Base-by-base conservation (phyloP, 441 rosid genomes). In the Flueggea neowawraea region DNA sequence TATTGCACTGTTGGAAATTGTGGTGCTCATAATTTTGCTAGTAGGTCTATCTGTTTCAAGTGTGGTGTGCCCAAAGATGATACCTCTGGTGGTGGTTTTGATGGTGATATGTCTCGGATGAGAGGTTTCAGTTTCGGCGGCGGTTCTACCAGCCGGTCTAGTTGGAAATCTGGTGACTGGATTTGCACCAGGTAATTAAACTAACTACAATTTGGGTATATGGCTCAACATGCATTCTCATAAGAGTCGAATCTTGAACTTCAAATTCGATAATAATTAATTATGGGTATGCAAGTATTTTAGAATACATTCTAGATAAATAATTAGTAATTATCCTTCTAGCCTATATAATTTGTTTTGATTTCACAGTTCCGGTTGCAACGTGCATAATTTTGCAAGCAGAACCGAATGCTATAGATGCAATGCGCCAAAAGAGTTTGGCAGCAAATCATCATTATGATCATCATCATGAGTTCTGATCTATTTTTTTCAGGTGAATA, bases 101-200 rank as follows among this genome's bases (percentile, higher is more conserved):
- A 64, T 44, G 67, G 61, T n/a, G 90, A 89, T 16, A 60, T 71
- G 72, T 69, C 88, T 7, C 69, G 86, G 61, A 60, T 73, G 61
- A 75, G 84, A 67, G 83, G 84, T 16, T 81, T 79, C 13, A 81
- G 80, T 0, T 73, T 73, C 32, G 73, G 85, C 48, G 65, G 72
- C 47, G 66, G 78, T 6, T 69, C 76, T 52, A 66, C 75, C 31
- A 72, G 88, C 49, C 88, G 86, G 48, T 73, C 95, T 6, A 74
- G 82, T 43, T 93, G 97, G 97, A 93, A 93, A 74, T 83, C 96
- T 22, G 98, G 98, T 0, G 98, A 90, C 71, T 93, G 98, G 98
- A 82, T 93, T 71, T 93, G 97, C 83, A 62, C 88, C 64, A 88
- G 94, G 98, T 93, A 57, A 1, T 36, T 36, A 36, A 36, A 5